Conservation (phyloP, 2,329 filamentous ascomycete genomes). For the Cylindrodendrum hubeiense region DNA sequence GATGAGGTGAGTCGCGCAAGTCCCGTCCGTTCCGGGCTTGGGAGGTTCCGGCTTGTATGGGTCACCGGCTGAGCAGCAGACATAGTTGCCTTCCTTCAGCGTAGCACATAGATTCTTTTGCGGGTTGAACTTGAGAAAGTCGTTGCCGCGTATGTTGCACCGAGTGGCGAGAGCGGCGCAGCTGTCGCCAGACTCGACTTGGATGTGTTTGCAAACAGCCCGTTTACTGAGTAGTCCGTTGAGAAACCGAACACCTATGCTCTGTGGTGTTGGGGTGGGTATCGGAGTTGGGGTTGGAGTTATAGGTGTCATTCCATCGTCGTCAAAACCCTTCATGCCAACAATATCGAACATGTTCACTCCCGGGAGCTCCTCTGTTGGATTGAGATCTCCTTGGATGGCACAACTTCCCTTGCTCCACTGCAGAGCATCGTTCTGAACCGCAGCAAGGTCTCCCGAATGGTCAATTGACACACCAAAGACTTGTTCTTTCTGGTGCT, state of each 20-base stretch:
- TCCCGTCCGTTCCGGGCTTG: constrained; percentile 47
- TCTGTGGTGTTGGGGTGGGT: neutral
- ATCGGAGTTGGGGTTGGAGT: neutral
- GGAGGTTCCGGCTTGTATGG: constrained; percentile 45
- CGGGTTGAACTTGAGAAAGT: constrained; percentile 53
- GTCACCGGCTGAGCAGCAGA: constrained; percentile 49
- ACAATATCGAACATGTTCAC: neutral
- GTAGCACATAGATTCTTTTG: constrained; percentile 40
- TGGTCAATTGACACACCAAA: constrained; percentile 13
- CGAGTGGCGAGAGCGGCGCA: constrained; percentile 49
- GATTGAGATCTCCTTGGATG: neutral
- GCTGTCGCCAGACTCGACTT: constrained; percentile 48
- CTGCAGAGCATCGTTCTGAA: constrained; percentile 3
- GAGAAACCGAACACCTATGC: neutral
- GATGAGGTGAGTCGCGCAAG: constrained; percentile 46
- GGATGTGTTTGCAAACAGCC: constrained; percentile 24
- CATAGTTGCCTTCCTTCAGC: constrained; percentile 32
- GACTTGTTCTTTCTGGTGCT: neutral
- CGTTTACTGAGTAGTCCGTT: constrained; percentile 23
- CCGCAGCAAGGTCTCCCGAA: constrained; percentile 13
- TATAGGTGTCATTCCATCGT: neutral
- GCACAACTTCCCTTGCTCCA: constrained; percentile 21
- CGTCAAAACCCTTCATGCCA: neutral
- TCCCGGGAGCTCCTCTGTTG: neutral
- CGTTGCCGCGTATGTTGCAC: constrained; percentile 51